Conservation (phyloP, 148 eudicot genomes). For the Camellia japonica region DNA sequence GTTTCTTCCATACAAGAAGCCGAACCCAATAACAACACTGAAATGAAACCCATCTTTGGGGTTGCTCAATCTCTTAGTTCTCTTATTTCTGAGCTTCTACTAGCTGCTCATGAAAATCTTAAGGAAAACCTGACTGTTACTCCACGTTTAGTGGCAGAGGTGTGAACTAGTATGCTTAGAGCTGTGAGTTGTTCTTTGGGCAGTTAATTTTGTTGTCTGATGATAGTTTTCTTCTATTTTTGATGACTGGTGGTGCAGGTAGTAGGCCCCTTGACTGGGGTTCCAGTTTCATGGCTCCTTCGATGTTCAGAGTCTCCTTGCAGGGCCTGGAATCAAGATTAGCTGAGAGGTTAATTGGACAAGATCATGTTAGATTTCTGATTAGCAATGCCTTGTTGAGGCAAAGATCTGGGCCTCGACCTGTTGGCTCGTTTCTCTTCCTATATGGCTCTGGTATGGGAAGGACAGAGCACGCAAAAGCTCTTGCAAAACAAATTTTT, state of each 20-base stretch:
- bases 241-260: neutral
- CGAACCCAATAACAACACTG: neutral
- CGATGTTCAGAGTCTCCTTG: neutral
- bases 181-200: neutral
- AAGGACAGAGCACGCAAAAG: neutral
- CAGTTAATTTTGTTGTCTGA: neutral
- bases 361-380: neutral
- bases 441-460: neutral
- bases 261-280: constrained; percentile 3
- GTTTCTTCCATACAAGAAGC: neutral
- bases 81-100: neutral
- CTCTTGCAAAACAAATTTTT: neutral
- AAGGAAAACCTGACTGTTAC: neutral
- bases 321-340: constrained; percentile 6
- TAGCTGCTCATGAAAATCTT: neutral
- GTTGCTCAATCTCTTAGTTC: neutral
- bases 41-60: neutral
- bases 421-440: constrained; percentile 3
- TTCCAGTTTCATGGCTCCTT: constrained; percentile 4
- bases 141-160: neutral
- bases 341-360: neutral
- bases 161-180: neutral
- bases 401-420: neutral
- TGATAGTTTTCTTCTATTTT: neutral
- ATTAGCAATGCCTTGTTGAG: neutral